Evolutionary conservation across 2,329 filamentous ascomycete species (phyloP), one percentile per base, ranked within the genome.

Genomic region (Corinectria fuckeliana): DNA sequence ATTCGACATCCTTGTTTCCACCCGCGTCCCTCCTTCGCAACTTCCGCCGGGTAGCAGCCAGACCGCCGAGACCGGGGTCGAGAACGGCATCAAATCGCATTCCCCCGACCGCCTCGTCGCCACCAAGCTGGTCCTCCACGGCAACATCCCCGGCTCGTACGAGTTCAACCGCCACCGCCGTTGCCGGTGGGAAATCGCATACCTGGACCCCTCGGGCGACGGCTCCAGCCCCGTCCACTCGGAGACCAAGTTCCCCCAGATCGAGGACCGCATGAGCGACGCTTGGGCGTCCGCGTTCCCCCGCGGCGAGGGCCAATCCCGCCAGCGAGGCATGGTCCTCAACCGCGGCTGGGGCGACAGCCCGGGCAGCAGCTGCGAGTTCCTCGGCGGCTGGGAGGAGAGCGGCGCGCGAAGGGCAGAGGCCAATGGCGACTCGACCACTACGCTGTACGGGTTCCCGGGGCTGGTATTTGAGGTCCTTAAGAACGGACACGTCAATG

Each of bases 391-490:
- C 1, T 96, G 92, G 90, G 93, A 96, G 74, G 92, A 95, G 68
- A 89, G 86, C 65, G 77, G 80, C 69, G 75, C 67, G 74, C 86
- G 77, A 78, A 84, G 76, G 73, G 81, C 75, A 72, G 88, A 83
- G 44, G 77, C 81, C 3, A 81, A 75, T 42, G 82, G 84, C 36
- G 85, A 87, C 66, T 85, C 85, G 60, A 87, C 85, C 56, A 97
- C 93, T 14, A 94, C 93, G 62, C 77, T 99, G 25, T 98, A 92
- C 78, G 93, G 94, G 1, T 97, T 97, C 71, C 94, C 95, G 0
- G 94, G 95, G 0, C 79, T 98, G 75, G 87, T 97, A 45, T 98
- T 99, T 78, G 95, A 99, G 78, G 94, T 99, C 25, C 78, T 98
- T 75, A 93, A 91, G 86, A 97, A 96, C 72, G 93, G 91, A 4